Percentiles rank a stretch among this genome's conserved stretches.
phyloP scores from a whole-genome alignment of 495 filamentous ascomycete species.

The Neurospora tetraspora region DNA sequence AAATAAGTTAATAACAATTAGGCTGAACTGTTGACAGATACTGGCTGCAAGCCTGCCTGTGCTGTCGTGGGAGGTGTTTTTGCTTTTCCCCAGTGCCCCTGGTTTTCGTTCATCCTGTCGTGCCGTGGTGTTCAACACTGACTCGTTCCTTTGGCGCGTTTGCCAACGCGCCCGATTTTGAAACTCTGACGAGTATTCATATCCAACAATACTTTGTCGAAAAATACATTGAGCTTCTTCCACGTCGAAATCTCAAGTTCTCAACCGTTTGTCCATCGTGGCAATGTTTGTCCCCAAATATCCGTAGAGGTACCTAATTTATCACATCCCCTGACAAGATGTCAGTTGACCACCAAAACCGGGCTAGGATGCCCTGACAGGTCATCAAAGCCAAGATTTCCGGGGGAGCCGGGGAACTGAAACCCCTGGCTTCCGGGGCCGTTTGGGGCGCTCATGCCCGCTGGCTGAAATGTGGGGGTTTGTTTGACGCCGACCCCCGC shows the following conservation, averaged over 20 bases:
- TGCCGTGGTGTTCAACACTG: too few relatives aligned
- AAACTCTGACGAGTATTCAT: not conserved
- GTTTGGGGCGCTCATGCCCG: not conserved
- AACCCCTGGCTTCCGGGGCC: not conserved
- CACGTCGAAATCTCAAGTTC: not conserved
- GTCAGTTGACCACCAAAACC: not conserved
- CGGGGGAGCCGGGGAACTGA: not conserved
- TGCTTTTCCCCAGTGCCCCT: not conserved
- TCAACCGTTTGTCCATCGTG: not conserved
- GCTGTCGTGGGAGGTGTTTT: not conserved
- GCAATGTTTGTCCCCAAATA: not conserved
- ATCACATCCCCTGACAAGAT: not conserved
- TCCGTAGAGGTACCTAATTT: not conserved
- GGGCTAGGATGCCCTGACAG: not conserved
- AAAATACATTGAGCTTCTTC: not conserved
- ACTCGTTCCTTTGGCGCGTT: too few relatives aligned
- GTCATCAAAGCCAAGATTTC: not conserved
- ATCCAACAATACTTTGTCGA: not conserved
- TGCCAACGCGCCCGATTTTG: not conserved
- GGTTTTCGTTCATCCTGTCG: not conserved
- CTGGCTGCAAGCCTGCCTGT: not conserved
- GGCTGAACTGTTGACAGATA: not conserved
- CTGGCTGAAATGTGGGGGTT: not conserved
- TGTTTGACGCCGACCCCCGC: not conserved
- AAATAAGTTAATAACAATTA: not conserved